Percentiles rank a stretch among this genome's conserved stretches.
Evolutionary conservation across 371 early-diverging fungal species (phyloP).

Genomic region (Paraphysoderma sedebokerense): DNA sequence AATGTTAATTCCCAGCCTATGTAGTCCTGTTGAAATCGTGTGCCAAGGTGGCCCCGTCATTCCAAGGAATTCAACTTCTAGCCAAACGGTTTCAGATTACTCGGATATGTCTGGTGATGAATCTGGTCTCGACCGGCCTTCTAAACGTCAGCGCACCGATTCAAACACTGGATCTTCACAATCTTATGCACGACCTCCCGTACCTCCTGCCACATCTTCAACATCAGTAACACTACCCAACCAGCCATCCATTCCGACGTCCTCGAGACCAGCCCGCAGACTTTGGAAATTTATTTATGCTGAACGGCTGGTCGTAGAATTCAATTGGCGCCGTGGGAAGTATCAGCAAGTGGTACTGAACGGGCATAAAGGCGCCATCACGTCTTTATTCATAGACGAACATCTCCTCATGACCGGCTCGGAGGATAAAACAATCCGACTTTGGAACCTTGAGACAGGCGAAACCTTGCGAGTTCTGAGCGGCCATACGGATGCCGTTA

Average conservation of each 20-base stretch:
- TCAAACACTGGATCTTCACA: too few species aligned
- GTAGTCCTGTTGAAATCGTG: too few species aligned
- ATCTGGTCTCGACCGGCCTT: not conserved
- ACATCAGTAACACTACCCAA: not conserved
- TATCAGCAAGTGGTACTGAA: slow-evolving; percentile 31
- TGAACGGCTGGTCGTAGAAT: slow-evolving; percentile 59
- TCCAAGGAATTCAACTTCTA: too few species aligned
- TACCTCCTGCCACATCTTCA: not conserved
- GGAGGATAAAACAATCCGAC: slow-evolving; percentile 59
- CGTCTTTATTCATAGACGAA: slow-evolving; percentile 76
- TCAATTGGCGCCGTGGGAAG: slow-evolving; percentile 67
- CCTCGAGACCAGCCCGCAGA: slow-evolving; percentile 11
- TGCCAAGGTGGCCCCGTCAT: too few species aligned
- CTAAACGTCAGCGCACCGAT: not conserved
- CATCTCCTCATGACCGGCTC: slow-evolving; percentile 62
- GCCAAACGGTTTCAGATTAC: too few species aligned
- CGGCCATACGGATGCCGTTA: slow-evolving; percentile 75
- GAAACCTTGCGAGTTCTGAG: slow-evolving; percentile 41
- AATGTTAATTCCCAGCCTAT: too few species aligned
- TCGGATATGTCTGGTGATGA: too few species aligned
- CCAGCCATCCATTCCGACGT: slow-evolving; percentile 1
- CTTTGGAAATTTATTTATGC: slow-evolving; percentile 74
- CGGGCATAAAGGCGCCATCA: slow-evolving; percentile 74
- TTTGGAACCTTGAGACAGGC: slow-evolving; percentile 66
- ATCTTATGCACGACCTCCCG: not conserved